phyloP scores from a whole-genome alignment of 257 asterid species.

The Echites panduratus region DNA sequence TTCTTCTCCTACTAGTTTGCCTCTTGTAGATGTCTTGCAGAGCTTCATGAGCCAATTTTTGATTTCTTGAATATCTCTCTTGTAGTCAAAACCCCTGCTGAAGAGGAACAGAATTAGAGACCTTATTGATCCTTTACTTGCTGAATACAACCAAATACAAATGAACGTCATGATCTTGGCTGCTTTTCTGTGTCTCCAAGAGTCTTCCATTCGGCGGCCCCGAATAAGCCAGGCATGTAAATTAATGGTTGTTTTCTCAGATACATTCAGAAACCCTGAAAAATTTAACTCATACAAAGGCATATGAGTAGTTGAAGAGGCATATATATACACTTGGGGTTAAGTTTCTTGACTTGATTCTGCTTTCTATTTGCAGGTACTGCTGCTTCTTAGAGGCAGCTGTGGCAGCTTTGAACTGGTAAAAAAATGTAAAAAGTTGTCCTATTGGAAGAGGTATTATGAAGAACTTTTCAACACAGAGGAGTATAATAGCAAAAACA shows the following conservation, averaged over 20 bases:
- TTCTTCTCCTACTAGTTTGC: background rate
- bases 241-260: background rate
- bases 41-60: background rate
- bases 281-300: background rate
- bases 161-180: constrained; percentile 76
- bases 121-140: constrained; percentile 73
- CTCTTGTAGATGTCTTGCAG: background rate
- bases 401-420: constrained; percentile 77
- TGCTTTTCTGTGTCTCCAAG: constrained; percentile 81
- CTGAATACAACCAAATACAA: constrained; percentile 45
- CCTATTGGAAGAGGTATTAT: constrained; percentile 81
- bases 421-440: constrained; percentile 55
- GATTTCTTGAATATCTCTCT: background rate
- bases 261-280: background rate
- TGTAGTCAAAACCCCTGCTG: constrained; percentile 79
- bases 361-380: constrained; percentile 34
- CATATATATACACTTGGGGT: too few relatives aligned
- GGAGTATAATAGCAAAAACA: constrained; percentile 26
- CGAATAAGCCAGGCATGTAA: constrained; percentile 69
- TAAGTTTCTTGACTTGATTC: background rate
- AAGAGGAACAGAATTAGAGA: constrained; percentile 75
- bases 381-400: constrained; percentile 78
- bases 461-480: constrained; percentile 75
- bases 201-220: constrained; percentile 72
- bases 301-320: background rate